Base-by-base conservation (phyloP, 2,329 filamentous ascomycete species). In the Mariannaea elegans region DNA sequence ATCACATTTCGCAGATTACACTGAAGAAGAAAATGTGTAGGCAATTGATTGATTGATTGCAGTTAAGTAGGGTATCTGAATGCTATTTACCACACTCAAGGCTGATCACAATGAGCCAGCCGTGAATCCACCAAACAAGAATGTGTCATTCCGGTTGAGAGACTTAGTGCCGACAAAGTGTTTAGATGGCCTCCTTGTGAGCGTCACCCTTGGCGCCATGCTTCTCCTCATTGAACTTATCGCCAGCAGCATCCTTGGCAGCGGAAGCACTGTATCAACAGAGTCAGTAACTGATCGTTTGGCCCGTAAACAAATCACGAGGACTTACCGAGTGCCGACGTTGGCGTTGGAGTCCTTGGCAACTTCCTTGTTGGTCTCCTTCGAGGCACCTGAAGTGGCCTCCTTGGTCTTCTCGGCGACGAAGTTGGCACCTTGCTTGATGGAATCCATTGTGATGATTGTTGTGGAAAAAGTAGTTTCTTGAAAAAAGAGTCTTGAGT, bases 281-380 rank as follows among this genome's bases (percentile, higher is more conserved):
- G 5, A 39, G 50, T 61, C 53, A 59, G 62, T n/a, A 45, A 24
- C 12, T 19, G 13, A 2, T 13, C 4, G 1, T 3, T 9, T n/a
- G n/a, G n/a, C n/a, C n/a, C n/a, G n/a, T n/a, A n/a, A n/a, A n/a
- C n/a, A n/a, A n/a, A n/a, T n/a, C n/a, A n/a, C n/a, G n/a, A n/a
- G n/a, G n/a, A 46, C 77, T 70, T 75, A 82, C 80, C 87, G 87
- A 73, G 83, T 87, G 72, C 77, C 73, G 58, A 87, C 6, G 67
- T 68, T 65, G 62, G 81, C 81, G 72, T 87, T 78, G 75, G 68
- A 75, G 73, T 87, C 85, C 83, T 90, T 90, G 76, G 87, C 88
- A 66, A 87, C 82, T 66, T 83, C 73, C 85, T 90, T 90, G 85
- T 90, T 90, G 80, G 80, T 80, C 80, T 90, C 87, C 85, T 90